Base-by-base conservation (phyloP, 306 rosid species). In the Leucaena leucocephala region DNA sequence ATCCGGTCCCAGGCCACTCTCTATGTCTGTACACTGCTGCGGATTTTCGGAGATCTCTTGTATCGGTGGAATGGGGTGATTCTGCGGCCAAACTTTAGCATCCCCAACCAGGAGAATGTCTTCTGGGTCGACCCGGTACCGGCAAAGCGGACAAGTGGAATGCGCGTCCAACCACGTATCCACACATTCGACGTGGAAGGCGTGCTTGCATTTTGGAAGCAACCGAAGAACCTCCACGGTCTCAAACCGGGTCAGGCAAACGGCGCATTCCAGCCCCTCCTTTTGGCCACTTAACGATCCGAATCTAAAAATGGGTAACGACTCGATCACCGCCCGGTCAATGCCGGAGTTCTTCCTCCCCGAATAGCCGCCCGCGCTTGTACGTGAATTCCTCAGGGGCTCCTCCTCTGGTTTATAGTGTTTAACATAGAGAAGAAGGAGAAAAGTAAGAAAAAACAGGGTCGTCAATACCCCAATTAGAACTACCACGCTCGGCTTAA, bases 101-200 rank as follows among this genome's bases (percentile, higher is more conserved):
- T 83, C 87, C 21, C 84, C 91, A 7, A 91, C 71, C 0, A 94
- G 83, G 9, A 95, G 90, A 17, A 93, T 84, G 57, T 95, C 98
- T 65, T 95, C 98, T 27, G 94, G 98, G 85, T 93, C 98, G 21
- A 95, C 97, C 63, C 94, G 86, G 76, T 80, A 85, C 2, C 98
- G 96, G 35, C 97, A 95, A 3, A 95, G 92, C 3, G 99, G 98
- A 36, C 97, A 95, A 1, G 99, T 93, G 11, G 99, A 95, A 82
- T 95, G 99, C 7, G 99, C 98, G 81, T 95, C 99, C 15, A 95
- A 90, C 99, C 99, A 95, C 9, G 98, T 95, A 72, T 95, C 99
- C 4, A 95, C 97, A 82, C 99, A 95, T 61, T 95, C 99, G 5
- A 93, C 94, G 64, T 95, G 99, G 81, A 95, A 95, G 9, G 96